Evolutionary conservation across 441 rosid genomes (phyloP).

Genomic region (Populus hybrid): DNA sequence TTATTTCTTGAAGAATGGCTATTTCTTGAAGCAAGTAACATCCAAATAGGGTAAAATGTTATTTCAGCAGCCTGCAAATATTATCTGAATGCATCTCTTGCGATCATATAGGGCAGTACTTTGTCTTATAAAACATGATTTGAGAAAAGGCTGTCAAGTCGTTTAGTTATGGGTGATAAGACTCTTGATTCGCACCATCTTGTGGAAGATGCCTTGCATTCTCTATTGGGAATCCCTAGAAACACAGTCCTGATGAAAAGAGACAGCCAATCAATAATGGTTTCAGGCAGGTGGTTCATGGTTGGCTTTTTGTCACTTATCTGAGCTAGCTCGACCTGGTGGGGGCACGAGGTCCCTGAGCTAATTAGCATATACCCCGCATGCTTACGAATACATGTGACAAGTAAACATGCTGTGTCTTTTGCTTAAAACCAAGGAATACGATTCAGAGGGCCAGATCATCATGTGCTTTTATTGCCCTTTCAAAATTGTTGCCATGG

Average conservation of each 20-base stretch:
- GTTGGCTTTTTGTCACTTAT: conserved; percentile 7
- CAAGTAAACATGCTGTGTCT: not conserved
- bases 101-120: too few species aligned
- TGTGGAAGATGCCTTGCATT: too few species aligned
- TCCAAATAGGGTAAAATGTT: too few species aligned
- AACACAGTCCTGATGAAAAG: not conserved
- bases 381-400: not conserved
- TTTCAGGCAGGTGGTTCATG: not conserved
- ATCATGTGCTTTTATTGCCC: not conserved
- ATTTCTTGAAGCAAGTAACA: too few species aligned
- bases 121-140: too few species aligned
- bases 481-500: not conserved
- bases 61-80: too few species aligned
- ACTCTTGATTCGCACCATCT: too few species aligned
- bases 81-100: too few species aligned
- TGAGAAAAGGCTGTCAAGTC: too few species aligned
- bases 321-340: not conserved
- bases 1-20: too few species aligned
- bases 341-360: conserved; percentile 11
- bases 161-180: too few species aligned
- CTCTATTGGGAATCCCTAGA: not conserved
- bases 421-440: not conserved
- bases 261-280: not conserved
- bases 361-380: not conserved
- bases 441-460: not conserved